These are phyloP conservation scores for Prinsepia uniflora DNA, from an alignment of 306 rosid genomes.

Conservation along the genomic window DNA sequence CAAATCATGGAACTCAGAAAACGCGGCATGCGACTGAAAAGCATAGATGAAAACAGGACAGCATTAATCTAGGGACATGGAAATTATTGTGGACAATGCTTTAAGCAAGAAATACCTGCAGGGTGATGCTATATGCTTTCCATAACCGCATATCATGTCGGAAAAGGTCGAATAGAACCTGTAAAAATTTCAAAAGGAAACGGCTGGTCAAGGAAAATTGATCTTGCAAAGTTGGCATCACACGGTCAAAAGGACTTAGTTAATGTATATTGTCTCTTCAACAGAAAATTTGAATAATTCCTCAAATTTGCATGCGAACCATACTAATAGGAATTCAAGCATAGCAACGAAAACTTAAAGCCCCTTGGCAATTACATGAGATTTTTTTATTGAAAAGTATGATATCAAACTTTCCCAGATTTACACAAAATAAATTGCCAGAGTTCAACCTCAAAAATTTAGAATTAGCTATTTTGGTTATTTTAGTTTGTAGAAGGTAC, in stretches of 20 bases:
- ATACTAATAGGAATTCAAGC: neutral
- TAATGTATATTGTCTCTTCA: neutral
- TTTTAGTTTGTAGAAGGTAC: neutral
- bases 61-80: neutral
- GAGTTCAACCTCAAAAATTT: neutral
- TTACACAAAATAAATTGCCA: neutral
- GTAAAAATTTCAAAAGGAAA: constrained; percentile 25
- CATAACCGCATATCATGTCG: constrained; percentile 70
- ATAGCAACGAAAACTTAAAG: neutral
- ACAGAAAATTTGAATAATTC: neutral
- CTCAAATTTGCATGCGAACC: neutral
- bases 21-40: constrained; percentile 54
- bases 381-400: neutral
- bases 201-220: constrained; percentile 20
- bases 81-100: neutral
- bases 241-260: neutral
- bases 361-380: too few relatives aligned
- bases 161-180: constrained; percentile 91
- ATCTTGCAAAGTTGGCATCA: neutral
- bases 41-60: constrained; percentile 19
- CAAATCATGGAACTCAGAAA: constrained; percentile 69
- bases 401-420: neutral
- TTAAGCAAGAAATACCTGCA: constrained; percentile 53
- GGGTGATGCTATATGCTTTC: constrained; percentile 73
- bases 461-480: neutral